Evolutionary conservation across 1,284 basidiomycete species (phyloP).

Genomic region (Boletus semigastroideus): DNA sequence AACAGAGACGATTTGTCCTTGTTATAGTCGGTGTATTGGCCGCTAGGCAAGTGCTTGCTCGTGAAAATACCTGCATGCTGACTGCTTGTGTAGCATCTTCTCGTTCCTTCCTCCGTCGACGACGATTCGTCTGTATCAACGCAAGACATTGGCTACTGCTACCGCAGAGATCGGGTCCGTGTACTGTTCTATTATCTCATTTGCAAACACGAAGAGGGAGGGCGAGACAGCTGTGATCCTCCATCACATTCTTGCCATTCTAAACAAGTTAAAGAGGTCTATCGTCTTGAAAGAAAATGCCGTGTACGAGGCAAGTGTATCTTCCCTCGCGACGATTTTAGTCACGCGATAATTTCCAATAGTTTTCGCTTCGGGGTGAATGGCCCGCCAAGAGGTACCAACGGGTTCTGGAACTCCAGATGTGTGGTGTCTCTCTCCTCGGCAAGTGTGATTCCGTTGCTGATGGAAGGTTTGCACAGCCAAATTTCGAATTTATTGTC

Average conservation of each 20-base stretch:
- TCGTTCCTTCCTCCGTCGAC: constrained; percentile 71
- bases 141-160: constrained; percentile 61
- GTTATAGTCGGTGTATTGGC: constrained; percentile 61
- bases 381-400: constrained; percentile 73
- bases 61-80: not conserved
- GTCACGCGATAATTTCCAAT: not conserved
- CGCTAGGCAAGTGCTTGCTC: constrained; percentile 51
- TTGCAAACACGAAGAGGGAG: constrained; percentile 50
- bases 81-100: constrained; percentile 46
- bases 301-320: constrained; percentile 58
- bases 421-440: constrained; percentile 42
- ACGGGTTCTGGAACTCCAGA: constrained; percentile 62
- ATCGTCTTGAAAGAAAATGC: constrained; percentile 56
- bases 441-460: not conserved
- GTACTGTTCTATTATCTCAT: constrained; percentile 70
- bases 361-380: constrained; percentile 68
- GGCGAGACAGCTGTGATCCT: constrained; percentile 52
- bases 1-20: constrained; percentile 60
- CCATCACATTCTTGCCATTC: constrained; percentile 58
- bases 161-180: constrained; percentile 58
- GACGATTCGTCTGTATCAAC: constrained; percentile 68
- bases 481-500: too few species aligned
- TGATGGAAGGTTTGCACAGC: constrained; percentile 24
- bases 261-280: constrained; percentile 62
- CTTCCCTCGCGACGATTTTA: not conserved